A percentile compares a stretch with the other conserved stretches of the same genome.
phyloP scores from a whole-genome alignment of 805 yeast genomes.

The Sporopachydermia quercuum region DNA sequence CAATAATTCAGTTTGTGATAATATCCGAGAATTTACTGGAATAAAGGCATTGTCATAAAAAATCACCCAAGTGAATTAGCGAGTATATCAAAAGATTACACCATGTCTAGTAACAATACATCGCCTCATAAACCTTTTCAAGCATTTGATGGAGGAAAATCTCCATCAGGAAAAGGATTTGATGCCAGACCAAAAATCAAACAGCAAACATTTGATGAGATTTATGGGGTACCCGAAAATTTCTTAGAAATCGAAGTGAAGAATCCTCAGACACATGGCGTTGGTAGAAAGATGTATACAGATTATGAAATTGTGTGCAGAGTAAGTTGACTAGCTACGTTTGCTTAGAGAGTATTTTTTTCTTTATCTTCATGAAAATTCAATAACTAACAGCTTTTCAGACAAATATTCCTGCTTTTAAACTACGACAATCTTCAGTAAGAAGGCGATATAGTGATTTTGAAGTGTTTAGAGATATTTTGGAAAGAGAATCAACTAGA shows the following conservation, averaged over 20 bases:
- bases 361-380: too few relatives aligned
- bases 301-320: slow-evolving; percentile 85
- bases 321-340: slow-evolving; percentile 19
- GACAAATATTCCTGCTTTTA: slow-evolving; percentile 85
- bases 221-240: slow-evolving; percentile 90
- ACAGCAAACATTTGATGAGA: slow-evolving; percentile 60
- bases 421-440: slow-evolving; percentile 44
- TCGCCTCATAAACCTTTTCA: slow-evolving; percentile 1
- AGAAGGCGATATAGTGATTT: slow-evolving; percentile 86
- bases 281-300: slow-evolving; percentile 57
- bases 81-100: too few relatives aligned
- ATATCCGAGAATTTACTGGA: too few relatives aligned
- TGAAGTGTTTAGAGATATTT: slow-evolving; percentile 58
- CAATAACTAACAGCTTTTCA: too few relatives aligned
- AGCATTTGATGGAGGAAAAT: neutral
- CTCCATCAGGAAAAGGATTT: neutral
- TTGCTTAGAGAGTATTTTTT: too few relatives aligned
- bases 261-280: slow-evolving; percentile 64
- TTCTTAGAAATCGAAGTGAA: slow-evolving; percentile 80
- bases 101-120: too few relatives aligned
- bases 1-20: too few relatives aligned
- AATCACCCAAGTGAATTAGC: too few relatives aligned
- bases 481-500: slow-evolving; percentile 61
- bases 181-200: slow-evolving; percentile 23
- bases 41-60: too few relatives aligned